Evolutionary conservation across 2,329 filamentous ascomycete genomes (phyloP), one percentile per base, ranked within the genome.

Genomic region (Eutypa lata): DNA sequence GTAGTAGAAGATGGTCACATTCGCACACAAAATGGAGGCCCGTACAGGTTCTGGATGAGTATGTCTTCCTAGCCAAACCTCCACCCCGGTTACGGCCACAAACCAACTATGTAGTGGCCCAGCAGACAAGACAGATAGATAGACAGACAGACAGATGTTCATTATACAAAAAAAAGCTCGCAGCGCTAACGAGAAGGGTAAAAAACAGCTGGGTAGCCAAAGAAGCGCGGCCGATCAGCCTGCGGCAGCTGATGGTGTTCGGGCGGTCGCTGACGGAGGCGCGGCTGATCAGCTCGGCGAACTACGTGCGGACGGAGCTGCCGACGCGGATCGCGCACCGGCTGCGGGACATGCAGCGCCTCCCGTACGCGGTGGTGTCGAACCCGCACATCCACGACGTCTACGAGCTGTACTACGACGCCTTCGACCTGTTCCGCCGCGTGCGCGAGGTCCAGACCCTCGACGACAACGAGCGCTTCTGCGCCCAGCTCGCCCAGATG

Each of bases 201-300:
- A 31, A 31, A 46, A 53, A 43, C 62, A 96, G 91, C 78, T 97
- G 92, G 91, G 93, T 97, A 49, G 87, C 89, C 58, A 90, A 88
- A 65, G 91, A 96, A 69, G 92, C 92, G 47, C 84, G 91, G 49
- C 94, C 94, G n/a, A 97, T 99, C 68, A 96, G 91, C 74, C 76
- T 99, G 64, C 89, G 94, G 53, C 94, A 97, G 73, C 82, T 99
- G 65, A 97, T 96, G 75, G 95, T 97, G 65, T 99, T 97, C 72
- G 94, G 94, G 28, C 88, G 94, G 47, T 95, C 92, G 21, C 76
- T 99, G 68, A 97, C 92, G 47, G 92, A 97, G 73, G 81, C 86
- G 49, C 87, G 95, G 53, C 80, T 99, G 56, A 83, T 99, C 61
- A 92, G 90, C 73, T 97, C 92, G 43, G 94, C 94, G 56, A 99